Percentiles rank a stretch among this genome's conserved stretches.
phyloP scores from a whole-genome alignment of 345 rosid species.

The Populus pruinosa region DNA sequence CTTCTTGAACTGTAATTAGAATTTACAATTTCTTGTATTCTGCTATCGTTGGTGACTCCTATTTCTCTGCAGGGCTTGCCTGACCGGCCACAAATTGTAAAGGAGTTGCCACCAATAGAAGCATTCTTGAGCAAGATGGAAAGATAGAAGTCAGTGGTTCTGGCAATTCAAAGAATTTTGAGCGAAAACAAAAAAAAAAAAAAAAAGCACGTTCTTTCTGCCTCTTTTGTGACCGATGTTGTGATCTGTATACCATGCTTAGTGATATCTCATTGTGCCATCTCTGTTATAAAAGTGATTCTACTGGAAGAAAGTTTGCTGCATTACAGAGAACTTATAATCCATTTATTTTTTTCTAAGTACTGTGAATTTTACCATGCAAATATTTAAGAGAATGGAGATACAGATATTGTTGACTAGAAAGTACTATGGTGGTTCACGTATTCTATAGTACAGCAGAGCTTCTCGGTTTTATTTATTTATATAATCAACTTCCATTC shows the following conservation, averaged over 20 bases:
- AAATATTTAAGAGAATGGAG: background rate
- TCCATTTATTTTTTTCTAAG: background rate
- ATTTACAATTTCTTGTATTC: background rate
- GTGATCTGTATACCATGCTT: background rate
- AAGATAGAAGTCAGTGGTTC: slow-evolving; percentile 39
- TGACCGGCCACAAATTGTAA: slow-evolving; percentile 72
- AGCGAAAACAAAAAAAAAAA: background rate
- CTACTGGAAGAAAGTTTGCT: background rate
- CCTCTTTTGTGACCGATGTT: background rate
- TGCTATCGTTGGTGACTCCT: background rate
- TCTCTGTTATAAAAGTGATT: background rate
- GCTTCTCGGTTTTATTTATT: background rate
- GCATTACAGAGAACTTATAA: background rate
- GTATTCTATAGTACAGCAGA: background rate
- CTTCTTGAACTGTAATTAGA: background rate
- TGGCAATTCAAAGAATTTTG: background rate
- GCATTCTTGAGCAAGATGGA: slow-evolving; percentile 85
- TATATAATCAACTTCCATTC: background rate
- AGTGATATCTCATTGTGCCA: background rate
- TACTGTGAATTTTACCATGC: background rate
- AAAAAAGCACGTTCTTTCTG: background rate
- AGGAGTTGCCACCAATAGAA: slow-evolving; percentile 76
- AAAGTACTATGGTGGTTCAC: background rate
- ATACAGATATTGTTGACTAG: background rate
- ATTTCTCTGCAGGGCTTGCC: slow-evolving; percentile 71